phyloP scores from a whole-genome alignment of 2,329 filamentous ascomycete genomes.

The Fusarium guadeloupense region DNA sequence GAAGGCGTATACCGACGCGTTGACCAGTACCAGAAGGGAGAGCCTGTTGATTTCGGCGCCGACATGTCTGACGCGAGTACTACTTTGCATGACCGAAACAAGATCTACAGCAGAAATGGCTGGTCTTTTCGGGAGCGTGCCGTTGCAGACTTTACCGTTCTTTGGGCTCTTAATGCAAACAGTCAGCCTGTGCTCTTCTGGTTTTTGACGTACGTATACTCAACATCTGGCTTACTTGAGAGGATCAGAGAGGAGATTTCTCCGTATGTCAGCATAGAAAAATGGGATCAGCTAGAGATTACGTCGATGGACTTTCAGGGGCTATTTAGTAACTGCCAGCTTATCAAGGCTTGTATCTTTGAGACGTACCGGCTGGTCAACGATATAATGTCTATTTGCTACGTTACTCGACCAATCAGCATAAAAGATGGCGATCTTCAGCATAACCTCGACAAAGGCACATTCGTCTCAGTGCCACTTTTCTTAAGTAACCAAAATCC shows the following conservation, averaged over 20 bases:
- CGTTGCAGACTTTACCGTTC: constrained; percentile 10
- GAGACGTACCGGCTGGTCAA: constrained; percentile 36
- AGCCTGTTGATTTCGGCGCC: constrained; percentile 16
- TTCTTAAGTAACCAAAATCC: constrained; percentile 23
- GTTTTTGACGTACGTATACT: constrained; percentile 31
- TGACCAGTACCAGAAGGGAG: constrained; percentile 15
- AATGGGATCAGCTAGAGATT: constrained; percentile 4
- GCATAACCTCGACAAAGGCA: constrained; percentile 31
- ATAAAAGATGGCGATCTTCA: constrained; percentile 14
- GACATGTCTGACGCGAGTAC: constrained; percentile 29
- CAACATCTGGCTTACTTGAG: constrained; percentile 17
- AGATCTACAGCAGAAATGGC: constrained; percentile 13
- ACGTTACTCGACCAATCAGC: constrained; percentile 19
- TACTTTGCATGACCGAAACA: constrained; percentile 28
- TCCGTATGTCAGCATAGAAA: constrained; percentile 6
- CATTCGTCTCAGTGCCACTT: constrained; percentile 33
- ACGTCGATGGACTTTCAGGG: constrained; percentile 15
- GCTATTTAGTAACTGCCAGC: constrained; percentile 23
- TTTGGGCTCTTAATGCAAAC: constrained; percentile 39
- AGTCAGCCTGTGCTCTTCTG: constrained; percentile 36
- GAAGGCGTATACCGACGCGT: constrained; percentile 13
- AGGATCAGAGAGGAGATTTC: constrained; percentile 27
- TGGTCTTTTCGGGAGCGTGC: constrained; percentile 22
- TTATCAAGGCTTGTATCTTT: constrained; percentile 37
- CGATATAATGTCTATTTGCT: constrained; percentile 32